Conservation (phyloP, 2,329 filamentous ascomycete genomes). For the Talaromyces islandicus region DNA sequence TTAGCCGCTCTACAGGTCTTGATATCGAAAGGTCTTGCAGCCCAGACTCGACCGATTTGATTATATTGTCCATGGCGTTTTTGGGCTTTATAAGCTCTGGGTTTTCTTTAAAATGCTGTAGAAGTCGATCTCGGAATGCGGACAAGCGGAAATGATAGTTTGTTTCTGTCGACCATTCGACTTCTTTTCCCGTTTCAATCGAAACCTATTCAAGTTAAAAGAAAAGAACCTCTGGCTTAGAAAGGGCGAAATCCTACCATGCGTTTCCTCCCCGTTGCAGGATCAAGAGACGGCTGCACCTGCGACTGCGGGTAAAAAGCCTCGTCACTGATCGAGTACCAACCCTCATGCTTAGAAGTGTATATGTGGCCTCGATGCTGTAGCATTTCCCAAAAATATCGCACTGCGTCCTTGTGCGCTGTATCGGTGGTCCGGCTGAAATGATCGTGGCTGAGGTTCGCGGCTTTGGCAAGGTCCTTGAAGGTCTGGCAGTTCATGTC, state of each 20-base stretch:
- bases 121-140: constrained; percentile 68
- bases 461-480: constrained; percentile 62
- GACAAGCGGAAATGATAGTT: constrained; percentile 96
- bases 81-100: constrained; percentile 70
- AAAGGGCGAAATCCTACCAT: constrained; percentile 48
- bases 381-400: constrained; percentile 82
- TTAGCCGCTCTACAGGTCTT: constrained; percentile 67
- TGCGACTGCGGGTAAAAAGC: constrained; percentile 81
- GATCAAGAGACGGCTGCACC: constrained; percentile 68
- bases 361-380: constrained; percentile 74
- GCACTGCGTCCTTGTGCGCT: constrained; percentile 75
- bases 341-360: constrained; percentile 79
- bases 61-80: constrained; percentile 69
- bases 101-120: constrained; percentile 73
- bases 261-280: constrained; percentile 73
- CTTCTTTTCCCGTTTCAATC: constrained; percentile 81
- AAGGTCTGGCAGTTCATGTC: constrained; percentile 79
- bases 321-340: constrained; percentile 96
- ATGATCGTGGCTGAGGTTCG: constrained; percentile 69
- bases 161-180: constrained; percentile 87
- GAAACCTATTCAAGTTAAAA: constrained; percentile 46
- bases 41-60: constrained; percentile 67
- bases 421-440: constrained; percentile 90
- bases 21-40: constrained; percentile 87
- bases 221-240: background rate